Percentiles rank a stretch among this genome's conserved stretches.
Conservation (phyloP, 2,329 filamentous ascomycete genomes). For the Penicillium sp. region DNA sequence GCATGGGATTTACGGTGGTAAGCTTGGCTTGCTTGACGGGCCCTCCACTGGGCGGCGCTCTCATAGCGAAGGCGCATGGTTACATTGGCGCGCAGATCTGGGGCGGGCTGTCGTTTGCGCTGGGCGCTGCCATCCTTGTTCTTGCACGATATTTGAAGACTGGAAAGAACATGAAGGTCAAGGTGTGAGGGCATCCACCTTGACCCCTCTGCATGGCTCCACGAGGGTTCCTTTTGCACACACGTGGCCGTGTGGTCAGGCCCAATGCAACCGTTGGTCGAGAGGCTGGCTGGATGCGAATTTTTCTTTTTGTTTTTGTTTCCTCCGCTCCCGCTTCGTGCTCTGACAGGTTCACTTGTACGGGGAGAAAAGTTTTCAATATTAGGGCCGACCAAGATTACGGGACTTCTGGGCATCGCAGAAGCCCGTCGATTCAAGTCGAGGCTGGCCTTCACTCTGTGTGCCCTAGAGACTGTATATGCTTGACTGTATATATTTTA, state of each 20-base stretch:
- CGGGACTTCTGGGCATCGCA: no score
- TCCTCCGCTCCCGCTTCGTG: neutral
- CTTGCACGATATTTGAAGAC: constrained; percentile 7
- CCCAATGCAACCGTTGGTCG: neutral
- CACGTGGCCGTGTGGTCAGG: neutral
- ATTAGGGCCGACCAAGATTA: no score
- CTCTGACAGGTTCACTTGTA: no score
- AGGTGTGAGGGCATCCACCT: constrained; percentile 1
- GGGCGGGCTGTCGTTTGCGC: constrained; percentile 24
- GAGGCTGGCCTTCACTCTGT: no score
- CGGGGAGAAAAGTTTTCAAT: no score
- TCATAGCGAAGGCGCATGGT: constrained; percentile 39
- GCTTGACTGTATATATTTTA: no score
- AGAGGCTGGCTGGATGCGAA: neutral
- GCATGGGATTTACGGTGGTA: constrained; percentile 42
- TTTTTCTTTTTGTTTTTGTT: neutral
- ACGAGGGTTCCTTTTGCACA: neutral
- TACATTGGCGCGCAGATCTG: constrained; percentile 45
- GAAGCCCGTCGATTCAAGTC: no score
- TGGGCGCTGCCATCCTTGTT: constrained; percentile 10
- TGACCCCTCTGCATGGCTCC: neutral
- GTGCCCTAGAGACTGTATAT: no score
- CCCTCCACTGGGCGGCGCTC: constrained; percentile 43
- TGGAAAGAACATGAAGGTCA: constrained; percentile 5
- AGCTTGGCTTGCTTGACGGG: constrained; percentile 43